A percentile compares a stretch with the other conserved stretches of the same genome.
Conservation (phyloP, 2,329 filamentous ascomycete genomes). For the Aspergillus puulaauensis region DNA sequence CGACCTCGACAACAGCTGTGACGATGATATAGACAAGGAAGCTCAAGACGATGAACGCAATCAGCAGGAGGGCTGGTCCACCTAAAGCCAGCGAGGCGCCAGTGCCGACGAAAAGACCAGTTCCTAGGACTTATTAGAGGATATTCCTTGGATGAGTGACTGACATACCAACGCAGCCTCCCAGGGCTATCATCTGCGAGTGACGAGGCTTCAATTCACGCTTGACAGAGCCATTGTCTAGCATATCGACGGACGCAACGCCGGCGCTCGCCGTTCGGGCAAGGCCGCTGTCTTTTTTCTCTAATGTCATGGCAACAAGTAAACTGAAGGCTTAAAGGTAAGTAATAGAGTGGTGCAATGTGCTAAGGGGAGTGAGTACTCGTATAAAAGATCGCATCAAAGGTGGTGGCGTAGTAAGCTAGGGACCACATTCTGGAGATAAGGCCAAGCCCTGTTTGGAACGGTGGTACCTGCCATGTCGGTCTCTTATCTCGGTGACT, state of each 20-base stretch:
- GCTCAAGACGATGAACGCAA: slow-evolving; percentile 53
- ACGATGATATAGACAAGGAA: slow-evolving; percentile 48
- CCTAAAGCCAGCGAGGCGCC: slow-evolving; percentile 54
- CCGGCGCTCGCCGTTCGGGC: background rate
- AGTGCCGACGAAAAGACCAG: slow-evolving; percentile 56
- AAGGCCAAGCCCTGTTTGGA: background rate
- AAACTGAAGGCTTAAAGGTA: too few species aligned
- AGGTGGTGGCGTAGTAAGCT: background rate
- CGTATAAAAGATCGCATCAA: background rate
- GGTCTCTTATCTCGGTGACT: background rate
- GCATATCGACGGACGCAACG: background rate
- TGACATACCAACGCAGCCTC: slow-evolving; percentile 38
- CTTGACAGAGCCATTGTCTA: background rate
- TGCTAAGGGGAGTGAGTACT: background rate
- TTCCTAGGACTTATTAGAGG: slow-evolving; percentile 52
- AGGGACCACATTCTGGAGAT: background rate
- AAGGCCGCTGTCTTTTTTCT: background rate
- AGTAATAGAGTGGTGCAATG: background rate
- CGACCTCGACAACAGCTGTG: slow-evolving; percentile 44
- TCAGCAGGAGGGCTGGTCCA: slow-evolving; percentile 52
- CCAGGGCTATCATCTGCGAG: slow-evolving; percentile 11
- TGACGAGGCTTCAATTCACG: slow-evolving; percentile 9
- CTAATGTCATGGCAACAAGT: background rate
- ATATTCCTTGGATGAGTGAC: slow-evolving; percentile 35
- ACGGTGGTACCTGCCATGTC: background rate